A percentile compares a stretch with the other conserved stretches of the same genome.
Conservation (phyloP, 805 yeast species). For the Kodamaea neixiangensis region DNA sequence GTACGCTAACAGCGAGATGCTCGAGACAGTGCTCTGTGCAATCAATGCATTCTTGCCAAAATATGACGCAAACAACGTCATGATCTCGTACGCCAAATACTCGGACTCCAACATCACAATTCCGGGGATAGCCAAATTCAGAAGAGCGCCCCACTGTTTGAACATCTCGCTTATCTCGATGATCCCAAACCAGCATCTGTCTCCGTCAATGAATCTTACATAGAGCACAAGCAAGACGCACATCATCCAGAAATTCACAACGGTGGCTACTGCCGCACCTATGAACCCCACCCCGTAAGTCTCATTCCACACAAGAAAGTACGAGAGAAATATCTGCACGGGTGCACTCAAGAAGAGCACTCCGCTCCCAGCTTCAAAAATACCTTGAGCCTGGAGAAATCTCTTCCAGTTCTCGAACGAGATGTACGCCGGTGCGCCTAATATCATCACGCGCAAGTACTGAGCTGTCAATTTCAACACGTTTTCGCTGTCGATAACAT, state of each 20-base stretch:
- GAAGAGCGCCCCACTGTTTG: conserved; percentile 36
- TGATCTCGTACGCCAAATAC: conserved; percentile 47
- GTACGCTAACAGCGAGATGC: conserved; percentile 46
- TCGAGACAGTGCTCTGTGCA: conserved; percentile 53
- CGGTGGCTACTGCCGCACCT: conserved; percentile 47
- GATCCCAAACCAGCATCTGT: conserved; percentile 69
- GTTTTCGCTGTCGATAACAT: conserved; percentile 33
- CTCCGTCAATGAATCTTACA: conserved; percentile 53
- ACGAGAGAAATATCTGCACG: conserved; percentile 39
- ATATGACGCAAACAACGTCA: conserved; percentile 47
- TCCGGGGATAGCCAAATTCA: conserved; percentile 45
- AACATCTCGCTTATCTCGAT: conserved; percentile 38
- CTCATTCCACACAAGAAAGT: conserved; percentile 45
- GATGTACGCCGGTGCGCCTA: conserved; percentile 47
- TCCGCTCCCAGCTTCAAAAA: conserved; percentile 49
- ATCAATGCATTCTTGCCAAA: conserved; percentile 53
- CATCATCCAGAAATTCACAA: conserved; percentile 46
- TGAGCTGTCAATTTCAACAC: conserved; percentile 36
- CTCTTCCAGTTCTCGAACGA: conserved; percentile 44
- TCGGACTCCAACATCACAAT: conserved; percentile 48
- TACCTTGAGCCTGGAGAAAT: conserved; percentile 48
- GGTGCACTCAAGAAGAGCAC: conserved; percentile 45
- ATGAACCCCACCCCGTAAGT: conserved; percentile 41
- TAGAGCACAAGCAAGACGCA: conserved; percentile 35
- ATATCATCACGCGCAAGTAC: conserved; percentile 35